phyloP scores from a whole-genome alignment of 768 basidiomycete genomes.

The Kwoniella shandongensis region DNA sequence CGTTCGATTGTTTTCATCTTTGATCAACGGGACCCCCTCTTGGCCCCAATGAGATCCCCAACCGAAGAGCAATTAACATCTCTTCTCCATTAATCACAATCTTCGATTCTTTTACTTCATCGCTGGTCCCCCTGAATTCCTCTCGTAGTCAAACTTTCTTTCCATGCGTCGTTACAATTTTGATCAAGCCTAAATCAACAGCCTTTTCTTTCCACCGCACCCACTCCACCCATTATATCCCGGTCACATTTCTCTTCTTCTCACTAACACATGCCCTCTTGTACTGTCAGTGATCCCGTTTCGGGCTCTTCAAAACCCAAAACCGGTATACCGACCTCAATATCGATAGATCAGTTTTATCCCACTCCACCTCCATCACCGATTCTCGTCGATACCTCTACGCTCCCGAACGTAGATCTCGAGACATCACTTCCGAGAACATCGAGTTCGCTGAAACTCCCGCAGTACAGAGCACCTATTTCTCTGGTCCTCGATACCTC shows the following conservation, averaged over 20 bases:
- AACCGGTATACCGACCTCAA: not conserved
- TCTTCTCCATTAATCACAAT: too few relatives aligned
- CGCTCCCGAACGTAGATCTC: not conserved
- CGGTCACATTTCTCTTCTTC: too few relatives aligned
- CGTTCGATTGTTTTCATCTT: too few relatives aligned
- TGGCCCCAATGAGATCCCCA: too few relatives aligned
- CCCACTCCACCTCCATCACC: constrained; percentile 37
- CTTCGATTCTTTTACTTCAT: too few relatives aligned
- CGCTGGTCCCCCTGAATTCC: not conserved
- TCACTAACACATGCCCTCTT: constrained; percentile 8
- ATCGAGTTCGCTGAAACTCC: not conserved
- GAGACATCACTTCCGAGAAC: too few relatives aligned
- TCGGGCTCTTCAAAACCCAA: constrained; percentile 3
- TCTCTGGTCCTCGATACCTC: constrained; percentile 18
- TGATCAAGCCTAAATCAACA: constrained; percentile 4
- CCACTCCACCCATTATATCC: too few relatives aligned
- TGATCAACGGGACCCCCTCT: too few relatives aligned
- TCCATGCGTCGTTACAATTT: not conserved
- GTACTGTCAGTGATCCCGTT: not conserved
- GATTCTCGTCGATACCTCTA: constrained; percentile 12
- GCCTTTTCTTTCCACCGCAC: not conserved
- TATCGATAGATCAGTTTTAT: constrained; percentile 14
- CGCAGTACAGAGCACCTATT: constrained; percentile 10
- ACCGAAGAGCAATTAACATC: too few relatives aligned
- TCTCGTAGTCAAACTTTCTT: not conserved